A percentile compares a stretch with the other conserved stretches of the same genome.
These are phyloP conservation scores for Sclerotinia subarctica DNA, from an alignment of 2,329 filamentous ascomycete species.

Conservation along the genomic window DNA sequence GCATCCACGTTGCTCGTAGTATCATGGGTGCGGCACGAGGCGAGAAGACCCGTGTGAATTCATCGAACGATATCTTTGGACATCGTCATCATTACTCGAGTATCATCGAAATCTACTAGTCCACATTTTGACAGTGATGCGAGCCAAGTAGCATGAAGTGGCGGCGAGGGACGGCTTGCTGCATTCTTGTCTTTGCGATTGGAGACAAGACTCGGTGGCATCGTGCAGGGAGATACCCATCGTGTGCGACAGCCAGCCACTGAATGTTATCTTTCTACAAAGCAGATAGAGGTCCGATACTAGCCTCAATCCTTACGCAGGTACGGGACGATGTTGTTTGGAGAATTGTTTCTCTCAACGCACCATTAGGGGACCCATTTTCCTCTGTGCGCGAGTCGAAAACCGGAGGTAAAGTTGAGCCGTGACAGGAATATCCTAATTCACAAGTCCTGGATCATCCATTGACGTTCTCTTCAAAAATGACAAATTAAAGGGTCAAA, in stretches of 20 bases:
- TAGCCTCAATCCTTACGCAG: not conserved
- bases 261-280: not conserved
- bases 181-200: not conserved
- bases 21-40: not conserved
- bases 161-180: not conserved
- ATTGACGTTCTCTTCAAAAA: not conserved
- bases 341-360: not conserved
- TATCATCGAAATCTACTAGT: not conserved
- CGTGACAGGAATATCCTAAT: not conserved
- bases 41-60: not conserved
- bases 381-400: not conserved
- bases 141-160: not conserved
- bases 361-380: not conserved
- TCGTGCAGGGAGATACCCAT: not conserved
- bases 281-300: not conserved
- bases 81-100: not conserved
- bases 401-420: not conserved
- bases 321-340: not conserved
- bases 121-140: not conserved
- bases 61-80: not conserved
- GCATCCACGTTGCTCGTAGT: not conserved
- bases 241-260: constrained; percentile 7
- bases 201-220: not conserved
- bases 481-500: not conserved
- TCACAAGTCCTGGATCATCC: not conserved